These are phyloP conservation scores for Fraxinus ornus DNA, from an alignment of 305 asterid species.

Conservation along the genomic window DNA sequence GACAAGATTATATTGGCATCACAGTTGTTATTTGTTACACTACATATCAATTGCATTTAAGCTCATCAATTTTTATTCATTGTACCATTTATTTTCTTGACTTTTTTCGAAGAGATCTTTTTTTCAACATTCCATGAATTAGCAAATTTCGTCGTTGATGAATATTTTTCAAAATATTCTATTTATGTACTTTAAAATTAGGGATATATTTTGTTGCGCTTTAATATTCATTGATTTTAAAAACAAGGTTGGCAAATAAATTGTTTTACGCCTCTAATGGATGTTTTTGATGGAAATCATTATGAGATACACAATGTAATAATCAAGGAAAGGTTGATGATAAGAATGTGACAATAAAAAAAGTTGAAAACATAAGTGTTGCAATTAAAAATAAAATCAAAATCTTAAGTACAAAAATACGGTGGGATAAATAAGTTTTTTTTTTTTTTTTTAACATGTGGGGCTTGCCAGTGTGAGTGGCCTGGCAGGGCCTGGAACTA, in stretches of 20 bases:
- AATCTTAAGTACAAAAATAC: neutral
- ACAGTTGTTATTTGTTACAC: neutral
- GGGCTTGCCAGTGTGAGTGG: too few species aligned
- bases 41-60: neutral
- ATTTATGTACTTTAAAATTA: neutral
- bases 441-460: too few species aligned
- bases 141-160: neutral
- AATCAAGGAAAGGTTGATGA: neutral
- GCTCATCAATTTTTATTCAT: neutral
- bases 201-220: neutral
- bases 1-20: too few species aligned
- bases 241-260: neutral
- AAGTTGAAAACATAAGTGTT: neutral
- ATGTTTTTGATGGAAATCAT: neutral
- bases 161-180: too few species aligned
- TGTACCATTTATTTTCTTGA: neutral
- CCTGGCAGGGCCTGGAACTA: too few species aligned
- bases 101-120: neutral
- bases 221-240: neutral
- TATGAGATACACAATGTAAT: neutral
- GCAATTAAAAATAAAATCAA: neutral
- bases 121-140: neutral
- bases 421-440: neutral
- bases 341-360: neutral
- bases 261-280: neutral